These are phyloP conservation scores for Rubia tinctorum DNA, from an alignment of 305 asterid genomes.

Conservation along the genomic window DNA sequence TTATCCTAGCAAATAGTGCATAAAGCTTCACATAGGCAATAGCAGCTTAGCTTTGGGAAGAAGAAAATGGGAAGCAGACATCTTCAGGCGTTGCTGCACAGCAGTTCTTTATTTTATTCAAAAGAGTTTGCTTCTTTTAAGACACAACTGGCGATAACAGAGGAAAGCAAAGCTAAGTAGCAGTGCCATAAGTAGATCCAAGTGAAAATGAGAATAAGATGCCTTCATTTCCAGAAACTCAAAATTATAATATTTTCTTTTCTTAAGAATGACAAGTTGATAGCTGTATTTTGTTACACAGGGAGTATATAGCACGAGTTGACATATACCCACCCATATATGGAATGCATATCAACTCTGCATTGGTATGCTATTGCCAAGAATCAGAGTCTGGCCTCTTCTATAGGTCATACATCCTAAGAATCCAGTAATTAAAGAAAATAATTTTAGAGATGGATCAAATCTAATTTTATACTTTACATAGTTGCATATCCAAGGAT, in stretches of 20 bases:
- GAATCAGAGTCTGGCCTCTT: background rate
- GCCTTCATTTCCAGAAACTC: background rate
- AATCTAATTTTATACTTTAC: too few species aligned
- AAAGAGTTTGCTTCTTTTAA: background rate
- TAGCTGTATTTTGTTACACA: background rate
- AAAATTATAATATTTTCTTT: background rate
- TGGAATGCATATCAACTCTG: background rate
- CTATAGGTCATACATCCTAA: background rate
- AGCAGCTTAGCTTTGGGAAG: background rate
- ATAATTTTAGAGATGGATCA: too few species aligned
- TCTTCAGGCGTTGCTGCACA: background rate
- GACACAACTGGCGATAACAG: background rate
- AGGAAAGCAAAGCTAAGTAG: background rate
- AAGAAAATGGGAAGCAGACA: background rate
- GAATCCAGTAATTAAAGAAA: background rate
- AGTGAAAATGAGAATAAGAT: background rate
- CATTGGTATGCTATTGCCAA: background rate
- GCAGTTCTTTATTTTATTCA: background rate
- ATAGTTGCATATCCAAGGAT: too few species aligned
- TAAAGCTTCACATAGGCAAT: background rate
- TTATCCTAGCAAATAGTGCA: background rate
- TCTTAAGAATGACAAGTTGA: too few species aligned
- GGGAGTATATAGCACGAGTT: background rate
- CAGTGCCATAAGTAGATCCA: background rate
- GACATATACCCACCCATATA: too few species aligned